These are phyloP conservation scores for Penicillium coffeae DNA, from an alignment of 495 filamentous ascomycete species.

Conservation along the genomic window DNA sequence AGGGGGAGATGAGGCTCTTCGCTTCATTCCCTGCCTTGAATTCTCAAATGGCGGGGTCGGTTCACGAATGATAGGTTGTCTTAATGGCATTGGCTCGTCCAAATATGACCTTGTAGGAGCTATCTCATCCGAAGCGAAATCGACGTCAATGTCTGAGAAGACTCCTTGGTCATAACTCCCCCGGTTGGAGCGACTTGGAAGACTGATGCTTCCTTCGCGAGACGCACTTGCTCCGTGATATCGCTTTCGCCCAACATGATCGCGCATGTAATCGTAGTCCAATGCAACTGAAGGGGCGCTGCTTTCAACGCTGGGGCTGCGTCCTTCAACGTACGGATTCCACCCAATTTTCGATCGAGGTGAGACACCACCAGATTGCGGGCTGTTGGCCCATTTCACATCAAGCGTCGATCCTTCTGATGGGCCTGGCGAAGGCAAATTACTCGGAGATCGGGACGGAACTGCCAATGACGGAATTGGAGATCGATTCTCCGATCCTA, in stretches of 20 bases:
- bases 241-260: conserved; percentile 30
- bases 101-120: conserved; percentile 26
- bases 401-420: conserved; percentile 42
- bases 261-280: conserved; percentile 39
- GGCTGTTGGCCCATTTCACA: conserved; percentile 41
- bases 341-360: conserved; percentile 41
- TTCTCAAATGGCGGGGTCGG: conserved; percentile 41
- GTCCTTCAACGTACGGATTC: conserved; percentile 43
- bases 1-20: conserved; percentile 76
- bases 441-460: conserved; percentile 34
- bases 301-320: conserved; percentile 50
- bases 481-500: conserved; percentile 50
- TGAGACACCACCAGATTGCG: conserved; percentile 44
- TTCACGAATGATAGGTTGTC: conserved; percentile 58
- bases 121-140: conserved; percentile 66
- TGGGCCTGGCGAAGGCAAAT: conserved; percentile 43
- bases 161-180: conserved; percentile 61
- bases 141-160: conserved; percentile 59
- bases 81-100: conserved; percentile 55
- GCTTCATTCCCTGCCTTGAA: conserved; percentile 62
- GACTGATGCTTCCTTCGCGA: conserved; percentile 44
- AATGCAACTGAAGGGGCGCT: conserved; percentile 42
- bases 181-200: conserved; percentile 48
- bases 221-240: conserved; percentile 43
- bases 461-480: conserved; percentile 48